Evolutionary conservation across 306 rosid species (phyloP), one percentile per base, ranked within the genome.

Genomic region (Citrullus mucosospermus): DNA sequence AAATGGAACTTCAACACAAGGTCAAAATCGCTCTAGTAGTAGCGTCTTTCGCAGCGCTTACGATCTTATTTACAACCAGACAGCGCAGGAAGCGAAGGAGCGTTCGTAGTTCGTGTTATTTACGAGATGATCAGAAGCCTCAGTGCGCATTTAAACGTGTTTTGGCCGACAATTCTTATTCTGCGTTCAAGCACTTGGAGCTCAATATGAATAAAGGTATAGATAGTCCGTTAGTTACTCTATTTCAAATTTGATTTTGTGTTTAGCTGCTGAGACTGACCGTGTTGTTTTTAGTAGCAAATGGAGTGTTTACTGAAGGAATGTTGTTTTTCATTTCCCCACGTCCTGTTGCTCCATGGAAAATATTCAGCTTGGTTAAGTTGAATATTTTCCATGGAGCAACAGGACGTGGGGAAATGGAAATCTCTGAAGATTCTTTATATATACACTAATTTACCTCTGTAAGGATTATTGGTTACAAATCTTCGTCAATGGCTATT

Each of bases 131-230:
- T 66, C 79, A 57, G 61, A 95, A 88, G 86, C 97, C 96, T 56
- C 97, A 92, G 83, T 78, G 46, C 80, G 76, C 86, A 0, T 92
- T 95, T 78, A 91, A 90, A 82, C 90, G 97, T 62, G 91, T 91
- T 13, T 78, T 87, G 36, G 92, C 96, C 10, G 97, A 92, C 76
- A 92, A 95, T 70, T 89, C 97, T 8, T 90, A 88, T 76, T 43
- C 93, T 44, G 79, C 74, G 15, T 95, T 92, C 89, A 92, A 86
- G 84, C 98, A 95, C 77, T 78, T 88, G 70, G 88, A 82, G 63
- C 70, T 69, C 78, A 57, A 61, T 6, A 77, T 65, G 34, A 6
- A 10, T 16, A 57, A 60, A 28, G 90, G 96, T 86, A 80, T 14
- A 69, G 53, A 66, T 22, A 2, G 18, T 62, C 61, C 4, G 12